These are phyloP conservation scores for Oryza rufipogon DNA, from an alignment of 176 grass and related monocot species.

Conservation along the genomic window DNA sequence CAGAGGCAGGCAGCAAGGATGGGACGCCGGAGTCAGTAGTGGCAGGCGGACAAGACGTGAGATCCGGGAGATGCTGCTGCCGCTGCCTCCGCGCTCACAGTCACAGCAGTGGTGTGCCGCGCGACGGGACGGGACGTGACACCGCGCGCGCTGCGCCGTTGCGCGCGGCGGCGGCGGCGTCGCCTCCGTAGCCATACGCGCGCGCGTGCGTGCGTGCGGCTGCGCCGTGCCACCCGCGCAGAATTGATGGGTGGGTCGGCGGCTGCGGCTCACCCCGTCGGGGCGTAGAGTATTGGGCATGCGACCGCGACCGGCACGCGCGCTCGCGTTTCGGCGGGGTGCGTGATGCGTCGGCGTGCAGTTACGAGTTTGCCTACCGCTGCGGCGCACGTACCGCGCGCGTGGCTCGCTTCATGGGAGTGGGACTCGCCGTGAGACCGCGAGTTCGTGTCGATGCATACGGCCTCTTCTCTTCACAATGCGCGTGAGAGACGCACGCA, in stretches of 20 bases:
- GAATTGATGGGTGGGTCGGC: background rate
- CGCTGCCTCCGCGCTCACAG: background rate
- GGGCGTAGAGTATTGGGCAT: background rate
- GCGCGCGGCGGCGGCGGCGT: too few relatives aligned
- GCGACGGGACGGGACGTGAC: constrained; percentile 28
- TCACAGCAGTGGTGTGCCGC: background rate
- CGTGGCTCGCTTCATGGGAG: too few relatives aligned
- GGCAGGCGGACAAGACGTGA: constrained; percentile 41
- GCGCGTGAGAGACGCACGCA: too few relatives aligned
- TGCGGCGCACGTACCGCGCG: too few relatives aligned
- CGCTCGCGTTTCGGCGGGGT: too few relatives aligned
- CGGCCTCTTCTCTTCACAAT: too few relatives aligned
- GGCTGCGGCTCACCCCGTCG: too few relatives aligned
- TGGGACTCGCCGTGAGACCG: background rate
- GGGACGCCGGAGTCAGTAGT: constrained; percentile 15
- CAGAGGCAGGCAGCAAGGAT: constrained; percentile 4
- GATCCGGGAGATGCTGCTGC: constrained; percentile 37
- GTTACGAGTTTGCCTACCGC: background rate
- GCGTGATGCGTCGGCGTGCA: background rate
- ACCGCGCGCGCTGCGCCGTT: too few relatives aligned
- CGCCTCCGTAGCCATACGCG: too few relatives aligned
- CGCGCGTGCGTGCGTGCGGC: too few relatives aligned
- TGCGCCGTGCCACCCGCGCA: background rate
- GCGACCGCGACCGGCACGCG: background rate
- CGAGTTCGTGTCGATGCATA: background rate